Evolutionary conservation across 2,329 filamentous ascomycete species (phyloP), one percentile per base, ranked within the genome.

Genomic region (Diaporthe sp.): DNA sequence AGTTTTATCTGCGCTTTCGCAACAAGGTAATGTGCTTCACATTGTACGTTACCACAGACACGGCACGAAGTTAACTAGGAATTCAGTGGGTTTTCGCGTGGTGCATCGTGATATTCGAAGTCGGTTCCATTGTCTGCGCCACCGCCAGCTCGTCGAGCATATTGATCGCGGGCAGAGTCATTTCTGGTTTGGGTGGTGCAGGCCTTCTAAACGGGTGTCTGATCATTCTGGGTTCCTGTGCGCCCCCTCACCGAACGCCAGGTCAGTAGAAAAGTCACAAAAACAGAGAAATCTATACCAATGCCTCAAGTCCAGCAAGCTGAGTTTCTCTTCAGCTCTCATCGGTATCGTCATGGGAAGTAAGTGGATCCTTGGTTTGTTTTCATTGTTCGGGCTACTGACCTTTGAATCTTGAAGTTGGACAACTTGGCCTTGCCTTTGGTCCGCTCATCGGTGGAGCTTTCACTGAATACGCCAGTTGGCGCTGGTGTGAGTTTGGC

Each of bases 261-360:
- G 53, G 53, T 55, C 53, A 55, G 53, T 55, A 31, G 5, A 8
- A 55, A 25, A 55, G 25, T 17, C 53, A 53, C n/a, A 15, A 28
- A 17, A 55, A 19, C 8, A 31, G 25, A n/a, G 15, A 55, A 15
- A 28, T 31, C 53, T 9, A 17, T 55, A 55, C 53, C 53, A n/a
- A 31, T 55, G 53, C 53, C 53, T 55, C 25, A 28, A 55, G 53
- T 9, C 13, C 53, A 55, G 53, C 22, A 55, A 55, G 28, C 53
- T 55, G 53, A 55, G 28, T 55, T 55, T 55, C 13, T 31, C 25
- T 31, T 55, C 53, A 55, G 53, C 53, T 31, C 28, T 55, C 5
- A 55, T 55, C 25, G 53, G 53, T 55, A 55, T 55, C 25, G 25
- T 55, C 28, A 55, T 55, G 53, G 53, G 53, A 12, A 55, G 53